Percentiles rank a stretch among this genome's conserved stretches.
Conservation (phyloP, 164 flowering plant genomes). For the Cinnamomum micranthum region DNA sequence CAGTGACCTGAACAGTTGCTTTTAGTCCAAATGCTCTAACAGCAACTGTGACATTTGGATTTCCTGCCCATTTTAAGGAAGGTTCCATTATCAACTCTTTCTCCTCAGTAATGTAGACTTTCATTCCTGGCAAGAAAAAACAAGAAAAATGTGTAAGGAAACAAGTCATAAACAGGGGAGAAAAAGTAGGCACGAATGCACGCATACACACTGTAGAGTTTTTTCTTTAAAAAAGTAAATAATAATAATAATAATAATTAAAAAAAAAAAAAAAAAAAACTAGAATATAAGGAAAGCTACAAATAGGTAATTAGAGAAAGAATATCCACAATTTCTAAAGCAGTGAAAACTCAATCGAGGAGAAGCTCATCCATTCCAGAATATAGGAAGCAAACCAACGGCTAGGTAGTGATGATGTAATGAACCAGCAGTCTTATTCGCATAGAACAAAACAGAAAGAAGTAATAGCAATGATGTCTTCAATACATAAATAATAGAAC, state of each 20-base stretch:
- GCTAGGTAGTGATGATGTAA: neutral
- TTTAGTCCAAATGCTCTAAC: conserved; percentile 88
- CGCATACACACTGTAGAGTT: neutral
- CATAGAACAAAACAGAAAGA: neutral
- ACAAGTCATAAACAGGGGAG: neutral
- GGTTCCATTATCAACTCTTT: conserved; percentile 98
- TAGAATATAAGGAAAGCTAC: neutral
- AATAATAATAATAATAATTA: neutral
- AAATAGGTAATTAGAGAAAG: neutral
- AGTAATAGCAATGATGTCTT: neutral
- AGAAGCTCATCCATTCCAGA: neutral
- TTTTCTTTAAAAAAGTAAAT: neutral
- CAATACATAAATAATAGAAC: neutral
- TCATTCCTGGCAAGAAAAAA: conserved; percentile 61
- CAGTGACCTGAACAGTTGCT: conserved; percentile 44
- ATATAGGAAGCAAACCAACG: neutral
- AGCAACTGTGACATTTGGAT: conserved; percentile 76
- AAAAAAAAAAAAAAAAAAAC: neutral
- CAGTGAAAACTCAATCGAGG: neutral
- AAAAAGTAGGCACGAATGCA: neutral
- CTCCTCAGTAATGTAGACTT: conserved; percentile 84
- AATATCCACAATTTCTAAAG: neutral
- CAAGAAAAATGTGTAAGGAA: neutral
- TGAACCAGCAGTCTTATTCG: neutral
- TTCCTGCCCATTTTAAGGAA: conserved; percentile 87